phyloP scores from a whole-genome alignment of 495 filamentous ascomycete genomes.

The Penicillium antarcticum region DNA sequence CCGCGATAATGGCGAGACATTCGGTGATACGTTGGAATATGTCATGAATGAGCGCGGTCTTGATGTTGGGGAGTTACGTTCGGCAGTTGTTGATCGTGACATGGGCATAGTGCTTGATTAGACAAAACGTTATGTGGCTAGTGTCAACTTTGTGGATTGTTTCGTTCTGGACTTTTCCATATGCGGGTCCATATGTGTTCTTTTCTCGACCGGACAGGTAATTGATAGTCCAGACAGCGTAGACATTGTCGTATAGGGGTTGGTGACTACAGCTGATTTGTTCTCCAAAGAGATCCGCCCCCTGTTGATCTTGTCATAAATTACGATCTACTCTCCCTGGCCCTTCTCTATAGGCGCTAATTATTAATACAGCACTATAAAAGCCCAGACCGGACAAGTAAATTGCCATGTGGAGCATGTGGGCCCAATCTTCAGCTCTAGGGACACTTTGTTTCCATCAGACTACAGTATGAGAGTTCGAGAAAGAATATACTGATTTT shows the following conservation, averaged over 20 bases:
- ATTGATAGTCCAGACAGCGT: no score
- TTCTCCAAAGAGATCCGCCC: not conserved
- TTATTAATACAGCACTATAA: not conserved
- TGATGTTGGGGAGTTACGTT: constrained; percentile 28
- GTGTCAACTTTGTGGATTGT: no score
- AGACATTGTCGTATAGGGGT: not conserved
- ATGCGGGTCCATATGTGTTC: no score
- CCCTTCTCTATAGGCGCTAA: not conserved
- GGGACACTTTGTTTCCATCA: no score
- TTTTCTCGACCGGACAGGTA: no score
- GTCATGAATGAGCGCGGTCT: constrained; percentile 45
- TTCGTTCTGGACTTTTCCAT: no score
- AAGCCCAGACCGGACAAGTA: not conserved
- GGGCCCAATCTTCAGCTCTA: not conserved
- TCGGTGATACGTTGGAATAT: constrained; percentile 45
- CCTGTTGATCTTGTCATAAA: not conserved
- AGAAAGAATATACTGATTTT: constrained; percentile 18
- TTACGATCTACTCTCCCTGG: not conserved
- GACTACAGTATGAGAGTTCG: not conserved
- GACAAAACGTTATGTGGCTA: not conserved
- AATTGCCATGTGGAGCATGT: constrained; percentile 7
- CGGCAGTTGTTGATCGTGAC: constrained; percentile 25
- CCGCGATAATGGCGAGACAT: constrained; percentile 61
- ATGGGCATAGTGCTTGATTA: constrained; percentile 26
- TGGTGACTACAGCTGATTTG: not conserved